Percentiles rank a stretch among this genome's conserved stretches.
phyloP scores from a whole-genome alignment of 768 basidiomycete species.

The Leccinum arenicola region DNA sequence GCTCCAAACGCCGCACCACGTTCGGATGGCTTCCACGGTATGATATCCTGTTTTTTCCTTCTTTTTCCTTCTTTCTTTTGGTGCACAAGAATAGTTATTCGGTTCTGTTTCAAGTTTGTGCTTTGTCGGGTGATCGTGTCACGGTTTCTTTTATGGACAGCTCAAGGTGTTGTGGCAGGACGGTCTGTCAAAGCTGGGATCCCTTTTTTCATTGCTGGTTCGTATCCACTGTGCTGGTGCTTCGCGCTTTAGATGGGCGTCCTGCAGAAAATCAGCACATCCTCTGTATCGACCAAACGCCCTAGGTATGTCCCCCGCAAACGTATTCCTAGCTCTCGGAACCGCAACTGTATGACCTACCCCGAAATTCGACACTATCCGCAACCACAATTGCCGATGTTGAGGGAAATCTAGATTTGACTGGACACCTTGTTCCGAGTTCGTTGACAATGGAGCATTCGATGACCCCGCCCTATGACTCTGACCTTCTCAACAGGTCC shows the following conservation, averaged over 20 bases:
- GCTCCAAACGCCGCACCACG: constrained; percentile 46
- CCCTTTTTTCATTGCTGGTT: no score
- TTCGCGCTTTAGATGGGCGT: constrained; percentile 44
- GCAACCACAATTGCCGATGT: constrained; percentile 42
- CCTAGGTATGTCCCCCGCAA: constrained; percentile 71
- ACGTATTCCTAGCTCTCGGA: constrained; percentile 55
- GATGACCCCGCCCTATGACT: no score
- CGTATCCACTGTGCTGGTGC: no score
- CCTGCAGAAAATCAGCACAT: constrained; percentile 67
- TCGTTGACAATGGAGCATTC: no score
- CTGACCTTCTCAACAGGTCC: no score
- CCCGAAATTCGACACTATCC: constrained; percentile 14
- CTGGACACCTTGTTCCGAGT: no score
- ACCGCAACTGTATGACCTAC: constrained; percentile 59
- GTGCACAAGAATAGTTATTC: not conserved
- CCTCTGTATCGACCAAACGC: constrained; percentile 42
- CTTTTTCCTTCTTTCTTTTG: not conserved
- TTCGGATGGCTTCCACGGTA: constrained; percentile 52
- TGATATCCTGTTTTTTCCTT: constrained; percentile 43
- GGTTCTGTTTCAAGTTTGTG: not conserved
- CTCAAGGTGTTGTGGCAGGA: no score
- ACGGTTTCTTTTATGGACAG: no score
- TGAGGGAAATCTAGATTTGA: constrained; percentile 89
- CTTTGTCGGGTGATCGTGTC: not conserved
- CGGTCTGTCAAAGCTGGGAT: no score